Evolutionary conservation across 164 flowering plant species (phyloP).

Genomic region (Vitis riparia): DNA sequence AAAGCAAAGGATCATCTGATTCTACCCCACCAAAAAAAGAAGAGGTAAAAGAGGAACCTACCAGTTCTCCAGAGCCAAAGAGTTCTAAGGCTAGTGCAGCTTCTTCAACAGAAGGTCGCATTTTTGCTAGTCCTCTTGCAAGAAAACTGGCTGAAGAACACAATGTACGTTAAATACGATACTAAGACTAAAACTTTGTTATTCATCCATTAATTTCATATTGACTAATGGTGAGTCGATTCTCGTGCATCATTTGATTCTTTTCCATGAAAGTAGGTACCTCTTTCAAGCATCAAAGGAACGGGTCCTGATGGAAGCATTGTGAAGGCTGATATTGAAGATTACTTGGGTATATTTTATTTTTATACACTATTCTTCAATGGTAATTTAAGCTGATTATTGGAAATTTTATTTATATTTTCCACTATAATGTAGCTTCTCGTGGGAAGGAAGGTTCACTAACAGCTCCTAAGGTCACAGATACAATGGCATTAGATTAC

Average conservation of each 20-base stretch:
- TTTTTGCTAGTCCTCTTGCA: constrained; percentile 91
- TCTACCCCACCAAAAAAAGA: constrained; percentile 64
- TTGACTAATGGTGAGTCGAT: not conserved
- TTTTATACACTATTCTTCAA: not conserved
- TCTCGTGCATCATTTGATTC: not conserved
- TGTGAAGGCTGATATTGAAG: constrained; percentile 97
- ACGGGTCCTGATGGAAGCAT: constrained; percentile 93
- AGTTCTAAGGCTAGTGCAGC: constrained; percentile 42
- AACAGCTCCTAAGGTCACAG: constrained; percentile 41
- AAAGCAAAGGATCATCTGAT: constrained; percentile 41
- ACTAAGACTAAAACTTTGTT: not conserved
- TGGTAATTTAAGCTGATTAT: not conserved
- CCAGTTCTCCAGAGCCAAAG: constrained; percentile 47
- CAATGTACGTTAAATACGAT: constrained; percentile 42
- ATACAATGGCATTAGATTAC: constrained; percentile 52
- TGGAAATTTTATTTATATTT: constrained; percentile 1
- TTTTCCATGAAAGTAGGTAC: constrained; percentile 42
- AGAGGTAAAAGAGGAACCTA: constrained; percentile 37
- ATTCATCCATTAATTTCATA: not conserved
- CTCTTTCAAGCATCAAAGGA: constrained; percentile 85
- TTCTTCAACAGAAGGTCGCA: constrained; percentile 56
- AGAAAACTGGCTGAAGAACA: constrained; percentile 86
- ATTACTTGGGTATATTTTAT: constrained; percentile 68
- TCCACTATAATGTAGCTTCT: constrained; percentile 48
- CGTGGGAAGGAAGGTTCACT: constrained; percentile 54